Percentiles rank a stretch among this genome's conserved stretches.
Conservation (phyloP, 495 filamentous ascomycete genomes). For the Aspergillus homomorphus region DNA sequence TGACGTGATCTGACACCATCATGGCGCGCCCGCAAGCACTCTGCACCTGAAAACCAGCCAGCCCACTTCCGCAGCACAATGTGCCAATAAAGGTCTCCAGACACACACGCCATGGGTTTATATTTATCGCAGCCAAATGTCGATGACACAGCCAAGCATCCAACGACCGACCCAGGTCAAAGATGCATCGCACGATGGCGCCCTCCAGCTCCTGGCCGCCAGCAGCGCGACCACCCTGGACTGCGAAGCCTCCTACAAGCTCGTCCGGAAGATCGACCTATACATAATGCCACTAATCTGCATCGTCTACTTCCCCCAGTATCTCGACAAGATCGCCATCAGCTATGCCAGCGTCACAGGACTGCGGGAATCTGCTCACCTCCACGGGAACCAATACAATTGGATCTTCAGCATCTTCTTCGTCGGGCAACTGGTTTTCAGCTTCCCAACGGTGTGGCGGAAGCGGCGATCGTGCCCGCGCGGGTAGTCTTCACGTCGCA, state of each 20-base stretch:
- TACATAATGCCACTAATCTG: slow-evolving; percentile 44
- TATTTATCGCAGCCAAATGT: not conserved
- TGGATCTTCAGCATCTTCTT: slow-evolving; percentile 45
- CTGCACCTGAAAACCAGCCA: too few species aligned
- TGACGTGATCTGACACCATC: not conserved
- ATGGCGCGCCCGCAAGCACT: not conserved
- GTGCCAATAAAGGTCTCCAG: too few species aligned
- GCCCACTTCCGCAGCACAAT: too few species aligned
- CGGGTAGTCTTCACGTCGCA: slow-evolving; percentile 44
- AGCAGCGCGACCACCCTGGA: not conserved
- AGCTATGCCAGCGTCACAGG: slow-evolving; percentile 45
- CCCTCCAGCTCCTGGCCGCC: slow-evolving; percentile 6
- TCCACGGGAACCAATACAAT: slow-evolving; percentile 41
- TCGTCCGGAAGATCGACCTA: slow-evolving; percentile 43
- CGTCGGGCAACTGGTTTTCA: slow-evolving; percentile 38
- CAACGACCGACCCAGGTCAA: not conserved
- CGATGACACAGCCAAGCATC: not conserved
- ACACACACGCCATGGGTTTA: not conserved
- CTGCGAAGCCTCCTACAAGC: not conserved
- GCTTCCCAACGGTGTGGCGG: slow-evolving; percentile 56
- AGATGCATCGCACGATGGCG: slow-evolving; percentile 3
- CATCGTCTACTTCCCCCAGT: slow-evolving; percentile 35
- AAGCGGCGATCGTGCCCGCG: slow-evolving; percentile 55
- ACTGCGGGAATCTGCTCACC: slow-evolving; percentile 23
- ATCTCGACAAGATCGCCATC: slow-evolving; percentile 50